phyloP scores from a whole-genome alignment of 345 rosid genomes.

The Triadica sebifera region DNA sequence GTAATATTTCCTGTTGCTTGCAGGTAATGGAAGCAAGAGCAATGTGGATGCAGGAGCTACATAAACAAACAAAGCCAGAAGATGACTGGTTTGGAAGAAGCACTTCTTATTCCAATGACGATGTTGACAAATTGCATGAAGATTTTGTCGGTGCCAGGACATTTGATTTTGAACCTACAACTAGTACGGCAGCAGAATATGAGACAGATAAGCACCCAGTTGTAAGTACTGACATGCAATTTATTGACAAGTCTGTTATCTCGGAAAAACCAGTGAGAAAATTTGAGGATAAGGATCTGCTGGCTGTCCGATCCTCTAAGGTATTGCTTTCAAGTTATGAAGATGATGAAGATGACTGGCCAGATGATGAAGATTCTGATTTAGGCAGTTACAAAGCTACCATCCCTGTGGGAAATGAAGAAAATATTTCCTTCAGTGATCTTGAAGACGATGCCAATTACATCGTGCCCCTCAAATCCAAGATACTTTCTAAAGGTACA shows the following conservation, averaged over 20 bases:
- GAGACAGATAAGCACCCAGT: slow-evolving; percentile 26
- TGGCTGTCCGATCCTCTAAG: slow-evolving; percentile 23
- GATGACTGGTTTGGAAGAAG: slow-evolving; percentile 43
- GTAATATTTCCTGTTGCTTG: slow-evolving; percentile 3
- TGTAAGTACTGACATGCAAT: slow-evolving; percentile 19
- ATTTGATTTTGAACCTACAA: slow-evolving; percentile 13
- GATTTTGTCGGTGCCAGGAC: slow-evolving; percentile 19
- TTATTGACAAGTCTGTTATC: slow-evolving; percentile 24
- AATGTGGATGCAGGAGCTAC: slow-evolving; percentile 40
- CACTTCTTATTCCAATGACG: slow-evolving; percentile 29
- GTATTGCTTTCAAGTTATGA: slow-evolving; percentile 14
- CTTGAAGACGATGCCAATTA: slow-evolving; percentile 30
- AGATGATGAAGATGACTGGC: slow-evolving; percentile 32
- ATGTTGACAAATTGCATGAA: slow-evolving; percentile 23
- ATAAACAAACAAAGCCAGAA: slow-evolving; percentile 42
- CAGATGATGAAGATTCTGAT: slow-evolving; percentile 30
- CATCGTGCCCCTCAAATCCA: slow-evolving; percentile 29
- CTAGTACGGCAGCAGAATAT: slow-evolving; percentile 8
- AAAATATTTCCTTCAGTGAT: slow-evolving; percentile 34
- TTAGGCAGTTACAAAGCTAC: slow-evolving; percentile 25
- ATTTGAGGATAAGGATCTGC: slow-evolving; percentile 33
- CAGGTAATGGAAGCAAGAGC: slow-evolving; percentile 36
- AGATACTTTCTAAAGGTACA: slow-evolving; percentile 25
- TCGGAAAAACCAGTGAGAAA: slow-evolving; percentile 26
- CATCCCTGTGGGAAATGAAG: slow-evolving; percentile 25